Conservation (phyloP, 2,329 filamentous ascomycete species). For the Pseudohalonectria lignicola region DNA sequence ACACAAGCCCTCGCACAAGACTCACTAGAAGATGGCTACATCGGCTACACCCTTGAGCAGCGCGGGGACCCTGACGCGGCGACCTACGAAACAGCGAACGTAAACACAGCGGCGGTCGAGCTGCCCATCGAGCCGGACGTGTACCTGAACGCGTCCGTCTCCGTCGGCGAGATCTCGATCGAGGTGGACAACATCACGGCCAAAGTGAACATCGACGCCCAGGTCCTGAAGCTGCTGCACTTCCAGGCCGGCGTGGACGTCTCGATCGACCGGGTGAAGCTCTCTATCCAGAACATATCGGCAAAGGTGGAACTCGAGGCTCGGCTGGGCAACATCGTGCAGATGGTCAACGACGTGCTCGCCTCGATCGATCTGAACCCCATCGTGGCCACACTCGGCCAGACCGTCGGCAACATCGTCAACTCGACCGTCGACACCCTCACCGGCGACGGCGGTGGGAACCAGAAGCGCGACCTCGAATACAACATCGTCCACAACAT, state of each 20-base stretch:
- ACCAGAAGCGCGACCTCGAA: conserved; percentile 15
- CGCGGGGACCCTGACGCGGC: conserved; percentile 37
- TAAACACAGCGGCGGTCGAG: conserved; percentile 24
- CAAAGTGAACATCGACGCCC: conserved; percentile 48
- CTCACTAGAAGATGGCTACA: conserved; percentile 31
- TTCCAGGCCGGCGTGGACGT: conserved; percentile 52
- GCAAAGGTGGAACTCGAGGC: conserved; percentile 49
- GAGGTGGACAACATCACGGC: conserved; percentile 48
- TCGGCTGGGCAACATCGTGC: conserved; percentile 45
- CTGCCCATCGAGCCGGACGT: conserved; percentile 41
- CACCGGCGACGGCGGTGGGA: conserved; percentile 4
- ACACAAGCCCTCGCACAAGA: conserved; percentile 9
- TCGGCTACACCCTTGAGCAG: conserved; percentile 41
- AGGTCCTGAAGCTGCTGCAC: conserved; percentile 44
- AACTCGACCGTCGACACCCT: conserved; percentile 22
- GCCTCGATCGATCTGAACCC: conserved; percentile 50
- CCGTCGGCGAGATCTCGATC: conserved; percentile 46
- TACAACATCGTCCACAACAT: conserved; percentile 45
- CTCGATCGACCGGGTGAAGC: conserved; percentile 42
- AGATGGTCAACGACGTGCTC: conserved; percentile 48
- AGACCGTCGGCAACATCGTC: conserved; percentile 34
- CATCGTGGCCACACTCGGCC: conserved; percentile 42
- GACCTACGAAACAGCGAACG: conserved; percentile 42
- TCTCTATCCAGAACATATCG: conserved; percentile 46
- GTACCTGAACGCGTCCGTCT: conserved; percentile 46